Conservation (phyloP, 164 flowering plant genomes). For the Dillenia suffruticosa region DNA sequence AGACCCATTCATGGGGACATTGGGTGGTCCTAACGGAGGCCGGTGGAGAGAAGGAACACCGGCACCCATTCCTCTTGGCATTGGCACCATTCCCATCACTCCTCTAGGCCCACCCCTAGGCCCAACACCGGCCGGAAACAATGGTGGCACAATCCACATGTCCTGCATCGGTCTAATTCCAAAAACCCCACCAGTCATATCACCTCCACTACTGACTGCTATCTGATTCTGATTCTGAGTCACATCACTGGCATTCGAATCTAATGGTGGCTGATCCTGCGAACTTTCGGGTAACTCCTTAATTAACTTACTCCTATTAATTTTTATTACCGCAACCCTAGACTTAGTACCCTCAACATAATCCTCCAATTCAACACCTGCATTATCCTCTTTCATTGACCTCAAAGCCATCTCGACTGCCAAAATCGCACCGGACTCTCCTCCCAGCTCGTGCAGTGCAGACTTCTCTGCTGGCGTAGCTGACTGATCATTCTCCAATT, state of each 20-base stretch:
- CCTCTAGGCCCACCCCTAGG: constrained; percentile 56
- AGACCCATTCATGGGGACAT: constrained; percentile 22
- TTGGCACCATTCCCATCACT: constrained; percentile 57
- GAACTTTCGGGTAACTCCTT: constrained; percentile 81
- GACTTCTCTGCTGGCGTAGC: constrained; percentile 65
- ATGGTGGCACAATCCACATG: constrained; percentile 63
- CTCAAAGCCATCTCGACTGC: constrained; percentile 90
- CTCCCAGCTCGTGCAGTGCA: constrained; percentile 77
- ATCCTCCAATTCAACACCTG: constrained; percentile 79
- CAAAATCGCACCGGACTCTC: constrained; percentile 68
- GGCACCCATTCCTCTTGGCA: constrained; percentile 58
- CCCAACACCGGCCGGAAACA: constrained; percentile 46
- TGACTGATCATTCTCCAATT: constrained; percentile 63
- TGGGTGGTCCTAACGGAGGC: constrained; percentile 39
- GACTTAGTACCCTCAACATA: constrained; percentile 76
- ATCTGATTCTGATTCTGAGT: constrained; percentile 17
- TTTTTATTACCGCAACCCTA: constrained; percentile 70
- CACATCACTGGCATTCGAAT: constrained; percentile 20
- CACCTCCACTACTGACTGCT: constrained; percentile 15
- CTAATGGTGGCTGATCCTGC: constrained; percentile 24
- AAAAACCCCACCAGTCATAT: constrained; percentile 25
- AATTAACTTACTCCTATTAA: constrained; percentile 59
- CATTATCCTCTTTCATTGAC: constrained; percentile 73
- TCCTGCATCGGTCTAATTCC: constrained; percentile 51
- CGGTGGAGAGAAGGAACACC: constrained; percentile 48